These are phyloP conservation scores for Diaporthe citri DNA, from an alignment of 2,329 filamentous ascomycete genomes.

Conservation along the genomic window DNA sequence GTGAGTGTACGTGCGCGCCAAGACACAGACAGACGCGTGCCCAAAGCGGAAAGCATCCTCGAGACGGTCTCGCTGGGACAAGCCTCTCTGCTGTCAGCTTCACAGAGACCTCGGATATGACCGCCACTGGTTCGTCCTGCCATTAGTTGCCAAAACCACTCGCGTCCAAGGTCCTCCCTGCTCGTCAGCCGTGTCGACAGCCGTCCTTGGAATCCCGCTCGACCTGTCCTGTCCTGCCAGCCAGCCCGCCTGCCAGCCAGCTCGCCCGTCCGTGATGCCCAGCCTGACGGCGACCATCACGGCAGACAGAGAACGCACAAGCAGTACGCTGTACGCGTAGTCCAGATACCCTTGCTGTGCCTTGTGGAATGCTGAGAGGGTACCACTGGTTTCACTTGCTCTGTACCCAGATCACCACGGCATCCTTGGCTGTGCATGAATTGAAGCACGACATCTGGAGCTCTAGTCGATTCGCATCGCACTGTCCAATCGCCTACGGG, in stretches of 20 bases:
- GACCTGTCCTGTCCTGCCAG: not conserved
- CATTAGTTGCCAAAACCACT: conserved; percentile 34
- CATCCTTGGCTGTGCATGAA: conserved; percentile 23
- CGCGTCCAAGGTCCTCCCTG: conserved; percentile 36
- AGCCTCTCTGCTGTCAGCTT: conserved; percentile 12
- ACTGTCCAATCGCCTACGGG: conserved; percentile 4
- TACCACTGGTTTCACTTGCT: conserved; percentile 3
- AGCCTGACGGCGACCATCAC: not conserved
- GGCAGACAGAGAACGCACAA: not conserved
- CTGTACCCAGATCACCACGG: not conserved
- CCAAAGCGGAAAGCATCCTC: conserved; percentile 30
- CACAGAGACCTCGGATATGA: conserved; percentile 35
- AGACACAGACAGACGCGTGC: not conserved
- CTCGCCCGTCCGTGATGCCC: not conserved
- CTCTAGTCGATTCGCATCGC: not conserved
- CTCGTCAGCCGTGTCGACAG: conserved; percentile 12
- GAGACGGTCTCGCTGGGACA: not conserved
- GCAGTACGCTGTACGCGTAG: not conserved
- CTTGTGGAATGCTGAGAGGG: not conserved
- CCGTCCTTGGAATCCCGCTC: not conserved
- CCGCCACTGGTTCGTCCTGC: conserved; percentile 34
- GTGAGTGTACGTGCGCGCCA: not conserved
- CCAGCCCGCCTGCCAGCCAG: not conserved
- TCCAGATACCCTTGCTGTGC: not conserved
- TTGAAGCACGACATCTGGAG: conserved; percentile 15